A percentile compares a stretch with the other conserved stretches of the same genome.
phyloP scores from a whole-genome alignment of 2,329 filamentous ascomycete species.

The Monilinia laxa region DNA sequence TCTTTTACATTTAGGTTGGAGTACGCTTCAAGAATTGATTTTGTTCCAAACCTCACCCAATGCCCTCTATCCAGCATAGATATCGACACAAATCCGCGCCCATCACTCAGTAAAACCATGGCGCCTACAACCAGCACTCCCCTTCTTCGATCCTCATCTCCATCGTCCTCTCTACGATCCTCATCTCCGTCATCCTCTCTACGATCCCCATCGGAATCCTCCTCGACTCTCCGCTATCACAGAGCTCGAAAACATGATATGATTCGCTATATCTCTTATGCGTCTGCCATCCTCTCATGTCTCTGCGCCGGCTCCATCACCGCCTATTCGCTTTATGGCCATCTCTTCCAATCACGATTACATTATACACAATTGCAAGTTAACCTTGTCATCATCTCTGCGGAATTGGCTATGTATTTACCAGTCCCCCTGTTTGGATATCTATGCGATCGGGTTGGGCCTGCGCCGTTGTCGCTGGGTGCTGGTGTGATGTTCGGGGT shows the following conservation, averaged over 20 bases:
- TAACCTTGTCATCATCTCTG: constrained; percentile 83
- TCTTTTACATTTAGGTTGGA: background rate
- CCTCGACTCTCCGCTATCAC: constrained; percentile 2
- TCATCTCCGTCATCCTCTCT: constrained; percentile 12
- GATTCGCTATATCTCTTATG: constrained; percentile 49
- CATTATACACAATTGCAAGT: constrained; percentile 90
- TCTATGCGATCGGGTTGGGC: constrained; percentile 84
- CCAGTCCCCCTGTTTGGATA: constrained; percentile 90
- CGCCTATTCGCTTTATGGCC: constrained; percentile 91
- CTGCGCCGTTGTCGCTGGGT: constrained; percentile 71
- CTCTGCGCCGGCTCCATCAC: constrained; percentile 90
- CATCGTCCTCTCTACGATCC: constrained; percentile 11
- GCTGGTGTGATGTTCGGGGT: constrained; percentile 72
- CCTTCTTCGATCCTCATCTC: constrained; percentile 19
- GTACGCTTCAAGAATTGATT: background rate
- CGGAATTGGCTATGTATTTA: constrained; percentile 85
- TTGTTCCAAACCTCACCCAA: background rate
- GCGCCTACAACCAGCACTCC: constrained; percentile 15
- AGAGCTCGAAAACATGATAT: constrained; percentile 32
- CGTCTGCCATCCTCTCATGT: constrained; percentile 54
- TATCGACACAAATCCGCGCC: constrained; percentile 3
- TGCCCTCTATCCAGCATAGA: constrained; percentile 8
- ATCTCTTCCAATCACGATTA: constrained; percentile 80
- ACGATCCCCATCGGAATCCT: constrained; percentile 4
- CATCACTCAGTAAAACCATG: constrained; percentile 11